Base-by-base conservation (phyloP, 768 basidiomycete species). In the Boletus tylopilopsis region DNA sequence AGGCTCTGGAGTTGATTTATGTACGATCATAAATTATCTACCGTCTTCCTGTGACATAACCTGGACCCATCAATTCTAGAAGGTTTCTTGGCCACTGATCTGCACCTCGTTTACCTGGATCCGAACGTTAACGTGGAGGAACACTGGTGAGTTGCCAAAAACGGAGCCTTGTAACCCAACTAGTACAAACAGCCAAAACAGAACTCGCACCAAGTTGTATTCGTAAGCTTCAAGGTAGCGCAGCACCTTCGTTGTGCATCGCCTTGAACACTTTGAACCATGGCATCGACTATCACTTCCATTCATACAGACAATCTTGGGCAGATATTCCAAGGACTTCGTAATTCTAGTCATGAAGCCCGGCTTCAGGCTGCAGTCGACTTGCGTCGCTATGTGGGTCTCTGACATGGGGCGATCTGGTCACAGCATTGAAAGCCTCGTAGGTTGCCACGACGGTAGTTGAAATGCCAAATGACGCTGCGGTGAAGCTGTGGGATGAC, bases 401-500 rank as follows among this genome's bases (percentile, higher is more conserved):
- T 40, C 42, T 45, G 32, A 22, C 59, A 21, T 50, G 21, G 33
- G 49, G 35, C 27, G 45, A 50, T 64, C 32, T 51, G 11, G 10
- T 21, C 23, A 7, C 37, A 35, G 41, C 39, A 38, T 56, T 60
- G 21, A 58, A 37, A 27, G 37, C 35, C 51, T 37, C 25, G 18
- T 60, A 93, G 91, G 84, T 92, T 21, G 77, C 80, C 9, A 80
- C 80, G 27, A 81, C 80, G 6, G 78, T 90, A 4, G 78, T 85
- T 8, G 90, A 93, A 63, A 84, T 90, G 80, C 81, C 87, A 10
- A 82, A 88, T 2, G 90, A 92, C 57, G 82, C 82, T 12, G 84
- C 85, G 10, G 79, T 82, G 0, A 90, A 90, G 64, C 71, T 92
- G 42, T 93, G 90, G 89, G 88, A 92, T 53, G 86, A 90, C 55